A percentile compares a stretch with the other conserved stretches of the same genome.
Conservation (phyloP, 805 yeast species). For the Zygotorulaspora sp. region DNA sequence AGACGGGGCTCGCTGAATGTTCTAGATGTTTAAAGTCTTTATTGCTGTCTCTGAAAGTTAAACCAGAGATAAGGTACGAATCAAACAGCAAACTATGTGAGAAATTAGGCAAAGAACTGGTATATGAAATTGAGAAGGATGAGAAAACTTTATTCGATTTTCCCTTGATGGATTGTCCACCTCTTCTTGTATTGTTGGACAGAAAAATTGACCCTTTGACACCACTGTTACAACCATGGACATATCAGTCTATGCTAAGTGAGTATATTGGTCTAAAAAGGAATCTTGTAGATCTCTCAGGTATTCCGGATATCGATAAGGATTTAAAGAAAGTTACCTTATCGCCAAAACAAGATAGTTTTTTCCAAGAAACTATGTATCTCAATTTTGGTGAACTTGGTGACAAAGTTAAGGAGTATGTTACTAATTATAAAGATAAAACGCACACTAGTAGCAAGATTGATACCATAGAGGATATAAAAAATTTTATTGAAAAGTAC, state of each 20-base stretch:
- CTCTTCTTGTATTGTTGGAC: constrained; percentile 71
- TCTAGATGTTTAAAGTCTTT: constrained; percentile 27
- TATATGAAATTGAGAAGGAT: constrained; percentile 51
- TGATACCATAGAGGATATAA: constrained; percentile 82
- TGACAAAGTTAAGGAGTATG: constrained; percentile 78
- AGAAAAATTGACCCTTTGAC: constrained; percentile 89
- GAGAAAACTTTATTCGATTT: constrained; percentile 64
- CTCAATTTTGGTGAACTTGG: constrained; percentile 93
- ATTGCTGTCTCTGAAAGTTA: constrained; percentile 60
- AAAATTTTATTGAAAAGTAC: constrained; percentile 81
- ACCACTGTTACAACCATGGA: constrained; percentile 92
- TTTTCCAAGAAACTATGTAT: constrained; percentile 76
- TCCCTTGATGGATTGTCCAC: constrained; percentile 58
- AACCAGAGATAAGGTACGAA: constrained; percentile 79
- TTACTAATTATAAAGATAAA: constrained; percentile 71
- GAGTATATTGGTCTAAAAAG: constrained; percentile 80
- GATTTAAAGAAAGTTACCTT: constrained; percentile 61
- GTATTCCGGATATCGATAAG: constrained; percentile 50
- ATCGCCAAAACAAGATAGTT: constrained; percentile 66
- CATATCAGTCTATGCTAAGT: constrained; percentile 96
- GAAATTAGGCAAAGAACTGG: constrained; percentile 64
- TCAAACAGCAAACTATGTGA: constrained; percentile 58
- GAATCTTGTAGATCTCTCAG: constrained; percentile 68
- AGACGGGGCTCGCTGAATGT: constrained; percentile 22
- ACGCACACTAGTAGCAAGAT: constrained; percentile 67